Conservation (phyloP, 305 asterid genomes). For the Petunia hybrid region DNA sequence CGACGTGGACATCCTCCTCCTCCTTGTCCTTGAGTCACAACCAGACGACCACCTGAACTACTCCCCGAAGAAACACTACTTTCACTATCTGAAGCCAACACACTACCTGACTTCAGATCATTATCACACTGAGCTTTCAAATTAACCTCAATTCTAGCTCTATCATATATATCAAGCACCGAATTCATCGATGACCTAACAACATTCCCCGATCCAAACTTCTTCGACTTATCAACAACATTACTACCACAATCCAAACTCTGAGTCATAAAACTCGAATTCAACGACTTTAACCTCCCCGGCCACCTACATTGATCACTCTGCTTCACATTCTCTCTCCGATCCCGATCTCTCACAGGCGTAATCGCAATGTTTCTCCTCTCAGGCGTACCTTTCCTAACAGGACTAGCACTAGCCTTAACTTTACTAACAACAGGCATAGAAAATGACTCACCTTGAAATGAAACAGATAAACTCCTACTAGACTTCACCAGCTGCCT, state of each 20-base stretch:
- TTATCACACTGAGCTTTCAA: conserved; percentile 42
- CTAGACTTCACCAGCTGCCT: conserved; percentile 63
- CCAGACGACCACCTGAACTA: conserved; percentile 39
- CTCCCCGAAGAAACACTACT: conserved; percentile 56
- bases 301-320: conserved; percentile 87
- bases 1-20: conserved; percentile 54
- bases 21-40: conserved; percentile 42
- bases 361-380: conserved; percentile 6
- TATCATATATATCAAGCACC: conserved; percentile 42
- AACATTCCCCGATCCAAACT: conserved; percentile 58
- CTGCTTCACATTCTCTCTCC: conserved; percentile 57
- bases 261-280: conserved; percentile 58
- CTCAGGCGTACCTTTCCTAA: conserved; percentile 73
- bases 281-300: conserved; percentile 66
- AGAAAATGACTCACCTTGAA: conserved; percentile 80
- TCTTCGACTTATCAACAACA: conserved; percentile 45
- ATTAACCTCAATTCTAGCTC: conserved; percentile 42
- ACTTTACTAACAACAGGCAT: conserved; percentile 59
- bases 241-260: conserved; percentile 74
- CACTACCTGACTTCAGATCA: conserved; percentile 40
- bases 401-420: conserved; percentile 46
- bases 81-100: conserved; percentile 56
- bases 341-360: conserved; percentile 50
- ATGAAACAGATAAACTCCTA: conserved; percentile 79
- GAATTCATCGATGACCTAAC: conserved; percentile 52